Percentiles rank a stretch among this genome's conserved stretches.
phyloP scores from a whole-genome alignment of 2,329 filamentous ascomycete genomes.

The Fusarium agapanthi region DNA sequence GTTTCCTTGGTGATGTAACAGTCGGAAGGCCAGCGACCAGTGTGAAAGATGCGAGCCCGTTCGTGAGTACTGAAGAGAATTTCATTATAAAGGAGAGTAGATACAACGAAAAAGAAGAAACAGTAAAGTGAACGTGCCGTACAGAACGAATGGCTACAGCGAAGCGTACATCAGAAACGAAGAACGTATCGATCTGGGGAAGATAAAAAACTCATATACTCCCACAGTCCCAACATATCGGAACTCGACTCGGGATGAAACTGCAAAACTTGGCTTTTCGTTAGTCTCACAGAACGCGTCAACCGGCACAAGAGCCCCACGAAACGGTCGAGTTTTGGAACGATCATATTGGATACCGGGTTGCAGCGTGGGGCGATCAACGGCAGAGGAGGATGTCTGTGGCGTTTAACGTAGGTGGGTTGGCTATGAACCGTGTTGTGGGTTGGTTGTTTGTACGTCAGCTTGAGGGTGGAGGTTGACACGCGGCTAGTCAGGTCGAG shows the following conservation, averaged over 20 bases:
- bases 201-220: slow-evolving; percentile 6
- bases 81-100: slow-evolving; percentile 30
- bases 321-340: neutral
- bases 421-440: slow-evolving; percentile 25
- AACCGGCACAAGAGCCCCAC: neutral
- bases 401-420: slow-evolving; percentile 11
- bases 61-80: slow-evolving; percentile 15
- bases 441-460: slow-evolving; percentile 17
- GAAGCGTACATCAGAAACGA: neutral
- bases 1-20: neutral
- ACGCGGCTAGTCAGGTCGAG: slow-evolving; percentile 8
- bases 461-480: slow-evolving; percentile 21
- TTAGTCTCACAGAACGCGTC: slow-evolving; percentile 11
- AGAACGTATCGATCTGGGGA: neutral
- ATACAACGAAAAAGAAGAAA: neutral
- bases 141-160: neutral
- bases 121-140: neutral
- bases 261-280: neutral
- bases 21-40: slow-evolving; percentile 21
- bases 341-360: slow-evolving; percentile 2
- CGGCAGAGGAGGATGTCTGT: neutral
- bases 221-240: neutral
- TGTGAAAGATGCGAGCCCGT: slow-evolving; percentile 12
- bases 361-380: slow-evolving; percentile 16
- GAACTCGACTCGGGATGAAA: neutral